Base-by-base conservation (phyloP, 2,329 filamentous ascomycete genomes). In the Ophiostoma sp. region DNA sequence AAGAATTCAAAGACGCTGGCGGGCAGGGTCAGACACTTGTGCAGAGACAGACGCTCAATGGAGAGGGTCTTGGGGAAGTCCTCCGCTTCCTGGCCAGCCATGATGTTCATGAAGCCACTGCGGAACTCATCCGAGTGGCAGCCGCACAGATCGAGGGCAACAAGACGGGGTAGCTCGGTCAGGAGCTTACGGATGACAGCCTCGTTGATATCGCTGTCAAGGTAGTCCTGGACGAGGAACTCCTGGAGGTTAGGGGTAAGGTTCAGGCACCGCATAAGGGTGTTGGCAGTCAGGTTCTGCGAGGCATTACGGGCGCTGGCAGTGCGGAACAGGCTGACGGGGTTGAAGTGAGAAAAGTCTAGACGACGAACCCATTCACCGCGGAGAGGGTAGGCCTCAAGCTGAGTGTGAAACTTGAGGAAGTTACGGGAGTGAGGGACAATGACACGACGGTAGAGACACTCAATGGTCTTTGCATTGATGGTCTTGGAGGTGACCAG, bases 321-420 rank as follows among this genome's bases (percentile, higher is more conserved):
- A 20, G 90, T 92, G 72, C 87, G 86, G 76, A 93, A 93, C 73
- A 93, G 83, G 70, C 90, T 90, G 69, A 90, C 88, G 31, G 91
- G 91, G 77, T 92, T 94, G 80, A 94, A 94, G 81, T 94, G 91
- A 73, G 90, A 93, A 76, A 95, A 94, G 80, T 95, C 92, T 65
- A 94, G 82, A 68, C 92, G 89, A 71, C 90, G 88, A 64, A 94
- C 90, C 75, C 94, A 87, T 57, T 87, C 89, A 65, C 91, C 92
- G 69, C 94, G 83, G 10, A 87, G 83, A 1, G 87, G 86, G 77
- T 93, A 88, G 71, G 85, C 81, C 65, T 83, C 81, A 73, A 94
- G 83, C 76, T 92, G 91, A 71, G 84, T 83, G 67, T 93, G 85
- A 75, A 93, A 92, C 79, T 94, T 94, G 77, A 89, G 89, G 80